These are phyloP conservation scores for Aureobasidium lini DNA, from an alignment of 2,329 filamentous ascomycete species.

Conservation along the genomic window DNA sequence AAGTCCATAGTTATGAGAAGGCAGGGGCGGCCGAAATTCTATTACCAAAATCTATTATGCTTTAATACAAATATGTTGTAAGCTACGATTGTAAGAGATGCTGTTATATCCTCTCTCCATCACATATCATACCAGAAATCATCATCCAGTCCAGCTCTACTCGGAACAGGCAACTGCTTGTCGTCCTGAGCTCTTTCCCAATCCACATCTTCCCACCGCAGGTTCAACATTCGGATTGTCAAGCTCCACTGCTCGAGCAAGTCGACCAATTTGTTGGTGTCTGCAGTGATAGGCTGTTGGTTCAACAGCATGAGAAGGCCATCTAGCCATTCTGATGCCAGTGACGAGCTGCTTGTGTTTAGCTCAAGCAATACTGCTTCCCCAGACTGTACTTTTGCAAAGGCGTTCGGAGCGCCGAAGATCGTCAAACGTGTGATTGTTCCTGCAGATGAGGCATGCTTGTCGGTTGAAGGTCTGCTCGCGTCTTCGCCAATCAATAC, in stretches of 20 bases:
- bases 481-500: not conserved
- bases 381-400: not conserved
- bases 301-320: constrained; percentile 90
- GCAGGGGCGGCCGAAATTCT: not conserved
- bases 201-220: constrained; percentile 73
- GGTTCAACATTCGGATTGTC: constrained; percentile 86
- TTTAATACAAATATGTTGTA: not conserved
- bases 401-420: not conserved
- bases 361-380: constrained; percentile 77
- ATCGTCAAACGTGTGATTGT: constrained; percentile 14
- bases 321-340: constrained; percentile 95
- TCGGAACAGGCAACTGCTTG: constrained; percentile 54
- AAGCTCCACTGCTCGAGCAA: constrained; percentile 84
- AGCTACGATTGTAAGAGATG: not conserved
- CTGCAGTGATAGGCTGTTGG: constrained; percentile 92
- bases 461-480: not conserved
- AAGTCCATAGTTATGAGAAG: no score
- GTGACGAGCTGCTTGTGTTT: constrained; percentile 68
- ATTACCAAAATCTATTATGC: not conserved
- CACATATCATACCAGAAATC: constrained; percentile 79
- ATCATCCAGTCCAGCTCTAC: constrained; percentile 77
- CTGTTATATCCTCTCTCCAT: not conserved
- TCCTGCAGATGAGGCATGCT: not conserved
- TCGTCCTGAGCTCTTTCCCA: constrained; percentile 21
- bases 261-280: constrained; percentile 83